Evolutionary conservation across 352 stramenopile genomes (phyloP), one percentile per base, ranked within the genome.

Genomic region (Elongisporangium prolatum): DNA sequence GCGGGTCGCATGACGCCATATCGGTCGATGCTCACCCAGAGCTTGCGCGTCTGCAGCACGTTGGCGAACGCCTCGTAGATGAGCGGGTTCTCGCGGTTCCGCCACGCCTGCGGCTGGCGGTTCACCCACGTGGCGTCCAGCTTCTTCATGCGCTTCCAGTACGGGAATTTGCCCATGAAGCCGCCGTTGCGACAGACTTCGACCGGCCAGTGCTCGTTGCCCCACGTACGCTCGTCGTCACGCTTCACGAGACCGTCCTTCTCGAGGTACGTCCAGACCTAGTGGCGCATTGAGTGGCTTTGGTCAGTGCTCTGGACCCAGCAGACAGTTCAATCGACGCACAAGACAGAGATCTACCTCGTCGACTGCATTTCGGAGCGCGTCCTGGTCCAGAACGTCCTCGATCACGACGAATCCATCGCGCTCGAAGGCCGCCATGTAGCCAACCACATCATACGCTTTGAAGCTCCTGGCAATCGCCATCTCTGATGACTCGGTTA

Each of bases 91-190:
- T 81, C 65, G 24, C 72, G 72, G 56, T 81, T 81, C 50, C 61
- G 66, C 72, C 72, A 81, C 48, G 72, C 70, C 58, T 81, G 72
- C 51, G 62, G 47, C 50, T 81, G 72, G 14, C 61, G 60, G 50
- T 76, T 78, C 57, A 81, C 63, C 18, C 66, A 63, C 21, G 72
- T 81, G 13, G 48, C 52, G 44, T 78, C 72, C 25, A 81, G 64
- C 48, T 77, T 81, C 60, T 81, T 78, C 72, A 81, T 78, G 59
- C 69, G 69, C 63, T 81, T 81, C 72, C 67, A 78, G 67, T 68
- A 81, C 22, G 72, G 72, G 52, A 82, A 82, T 44, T 65, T 58
- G 3, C 69, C 67, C 61, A 82, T 72, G 63, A 82, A 79, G 54
- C 69, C 72, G 51, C 72, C 69, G 21, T 82, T 82, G 58, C 71